Evolutionary conservation across 176 grass and related monocot species (phyloP).

Genomic region (Pontederia paniculata): DNA sequence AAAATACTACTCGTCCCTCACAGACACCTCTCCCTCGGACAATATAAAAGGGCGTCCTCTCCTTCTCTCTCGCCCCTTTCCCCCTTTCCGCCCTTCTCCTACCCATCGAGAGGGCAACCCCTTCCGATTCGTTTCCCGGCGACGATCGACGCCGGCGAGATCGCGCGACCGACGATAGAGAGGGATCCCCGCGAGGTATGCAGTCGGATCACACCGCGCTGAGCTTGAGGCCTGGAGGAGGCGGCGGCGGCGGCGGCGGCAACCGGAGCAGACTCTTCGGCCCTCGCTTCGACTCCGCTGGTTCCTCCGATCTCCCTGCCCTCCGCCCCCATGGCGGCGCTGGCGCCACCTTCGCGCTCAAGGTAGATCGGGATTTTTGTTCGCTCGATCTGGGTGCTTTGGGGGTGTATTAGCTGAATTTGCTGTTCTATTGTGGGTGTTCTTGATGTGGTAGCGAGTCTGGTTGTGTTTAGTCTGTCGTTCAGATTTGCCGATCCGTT

Average conservation of each 20-base stretch:
- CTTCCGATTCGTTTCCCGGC: not conserved
- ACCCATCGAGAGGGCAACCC: not conserved
- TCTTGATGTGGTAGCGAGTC: not conserved
- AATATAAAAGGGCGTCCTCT: not conserved
- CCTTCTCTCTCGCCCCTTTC: not conserved
- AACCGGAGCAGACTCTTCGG: conserved; percentile 33
- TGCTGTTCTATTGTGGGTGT: not conserved
- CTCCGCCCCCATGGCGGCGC: conserved; percentile 32
- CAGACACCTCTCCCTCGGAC: too few species aligned
- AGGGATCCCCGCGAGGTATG: conserved; percentile 36
- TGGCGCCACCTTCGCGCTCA: conserved; percentile 20
- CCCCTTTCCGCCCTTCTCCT: not conserved
- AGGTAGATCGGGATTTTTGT: conserved; percentile 31
- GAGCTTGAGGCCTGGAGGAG: conserved; percentile 94
- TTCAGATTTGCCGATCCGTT: too few species aligned
- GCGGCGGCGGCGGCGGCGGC: conserved; percentile 66
- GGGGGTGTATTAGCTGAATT: conserved; percentile 3
- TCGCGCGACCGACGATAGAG: not conserved
- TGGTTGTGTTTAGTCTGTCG: too few species aligned
- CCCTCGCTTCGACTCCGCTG: conserved; percentile 37
- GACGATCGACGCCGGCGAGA: not conserved
- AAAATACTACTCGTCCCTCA: too few species aligned
- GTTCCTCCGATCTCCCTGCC: conserved; percentile 15
- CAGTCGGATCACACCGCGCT: conserved; percentile 83
- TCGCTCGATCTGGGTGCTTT: conserved; percentile 25